phyloP scores from a whole-genome alignment of 805 yeast genomes.

The Starmerella powellii region DNA sequence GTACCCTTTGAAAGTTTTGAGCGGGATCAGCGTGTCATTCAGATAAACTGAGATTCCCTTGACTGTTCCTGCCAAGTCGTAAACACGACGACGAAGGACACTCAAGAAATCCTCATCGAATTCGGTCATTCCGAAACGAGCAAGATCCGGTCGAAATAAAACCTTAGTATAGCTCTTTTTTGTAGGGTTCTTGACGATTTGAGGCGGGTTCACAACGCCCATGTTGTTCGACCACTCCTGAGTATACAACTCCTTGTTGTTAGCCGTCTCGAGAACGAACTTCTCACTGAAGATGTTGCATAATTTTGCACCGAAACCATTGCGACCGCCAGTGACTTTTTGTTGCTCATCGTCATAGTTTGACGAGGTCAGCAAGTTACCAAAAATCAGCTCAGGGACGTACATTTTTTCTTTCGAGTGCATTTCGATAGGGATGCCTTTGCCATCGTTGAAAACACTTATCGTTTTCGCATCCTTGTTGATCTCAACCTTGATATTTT shows the following conservation, averaged over 20 bases:
- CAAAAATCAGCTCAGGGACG: constrained; percentile 93
- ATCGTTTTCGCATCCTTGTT: constrained; percentile 63
- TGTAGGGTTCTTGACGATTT: constrained; percentile 38
- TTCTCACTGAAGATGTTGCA: constrained; percentile 91
- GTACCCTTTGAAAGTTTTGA: constrained; percentile 70
- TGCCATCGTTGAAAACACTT: constrained; percentile 81
- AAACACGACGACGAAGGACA: constrained; percentile 84
- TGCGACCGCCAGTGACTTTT: constrained; percentile 97
- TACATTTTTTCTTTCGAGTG: constrained; percentile 83
- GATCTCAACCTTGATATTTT: constrained; percentile 67
- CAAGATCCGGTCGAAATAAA: constrained; percentile 76
- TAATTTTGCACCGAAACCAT: constrained; percentile 94
- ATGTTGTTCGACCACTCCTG: constrained; percentile 86
- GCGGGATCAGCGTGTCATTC: constrained; percentile 58
- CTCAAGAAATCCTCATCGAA: constrained; percentile 75
- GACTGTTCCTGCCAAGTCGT: constrained; percentile 89
- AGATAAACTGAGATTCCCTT: constrained; percentile 65
- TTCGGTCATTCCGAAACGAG: constrained; percentile 70
- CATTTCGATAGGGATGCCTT: constrained; percentile 88
- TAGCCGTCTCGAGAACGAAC: constrained; percentile 82
- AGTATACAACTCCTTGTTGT: constrained; percentile 54
- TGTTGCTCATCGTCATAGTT: constrained; percentile 92
- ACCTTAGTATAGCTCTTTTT: constrained; percentile 69
- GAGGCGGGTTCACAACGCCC: constrained; percentile 65
- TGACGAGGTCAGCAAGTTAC: constrained; percentile 85